These are phyloP conservation scores for Neoboletus subvelutipes DNA, from an alignment of 768 basidiomycete genomes.

Conservation along the genomic window DNA sequence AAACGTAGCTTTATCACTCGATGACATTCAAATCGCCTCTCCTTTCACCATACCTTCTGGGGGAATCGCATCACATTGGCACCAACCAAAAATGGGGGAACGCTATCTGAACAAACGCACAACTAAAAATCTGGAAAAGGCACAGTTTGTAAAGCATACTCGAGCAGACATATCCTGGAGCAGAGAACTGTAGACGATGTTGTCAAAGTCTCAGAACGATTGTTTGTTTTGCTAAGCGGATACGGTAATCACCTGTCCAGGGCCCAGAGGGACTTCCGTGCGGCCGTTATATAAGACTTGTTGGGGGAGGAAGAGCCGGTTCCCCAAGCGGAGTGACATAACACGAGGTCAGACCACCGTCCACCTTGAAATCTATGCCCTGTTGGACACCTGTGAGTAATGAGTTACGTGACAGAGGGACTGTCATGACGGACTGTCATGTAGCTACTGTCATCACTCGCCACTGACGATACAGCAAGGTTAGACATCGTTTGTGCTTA, in stretches of 20 bases:
- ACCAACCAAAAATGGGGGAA: not conserved
- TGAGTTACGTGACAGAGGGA: not conserved
- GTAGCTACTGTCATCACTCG: constrained; percentile 94
- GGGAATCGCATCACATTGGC: not conserved
- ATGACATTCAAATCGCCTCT: not conserved
- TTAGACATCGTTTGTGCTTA: constrained; percentile 8
- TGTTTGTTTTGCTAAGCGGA: not conserved
- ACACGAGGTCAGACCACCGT: constrained; percentile 88
- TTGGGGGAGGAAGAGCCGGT: constrained; percentile 65
- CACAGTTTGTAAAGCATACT: not conserved
- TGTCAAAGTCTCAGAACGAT: not conserved
- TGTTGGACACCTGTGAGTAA: constrained; percentile 28
- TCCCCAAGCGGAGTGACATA: constrained; percentile 92
- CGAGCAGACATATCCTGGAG: not conserved
- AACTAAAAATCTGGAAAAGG: not conserved
- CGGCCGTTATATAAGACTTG: constrained; percentile 48
- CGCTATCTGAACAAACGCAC: not conserved
- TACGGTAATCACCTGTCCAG: not conserved
- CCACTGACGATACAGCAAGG: constrained; percentile 47
- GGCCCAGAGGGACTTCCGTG: no score
- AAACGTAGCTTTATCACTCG: not conserved
- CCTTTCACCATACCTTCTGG: not conserved
- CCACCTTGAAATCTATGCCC: constrained; percentile 94
- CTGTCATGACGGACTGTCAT: constrained; percentile 66
- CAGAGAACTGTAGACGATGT: not conserved